phyloP scores from a whole-genome alignment of 768 basidiomycete species.

The Tephrocybe sp. region DNA sequence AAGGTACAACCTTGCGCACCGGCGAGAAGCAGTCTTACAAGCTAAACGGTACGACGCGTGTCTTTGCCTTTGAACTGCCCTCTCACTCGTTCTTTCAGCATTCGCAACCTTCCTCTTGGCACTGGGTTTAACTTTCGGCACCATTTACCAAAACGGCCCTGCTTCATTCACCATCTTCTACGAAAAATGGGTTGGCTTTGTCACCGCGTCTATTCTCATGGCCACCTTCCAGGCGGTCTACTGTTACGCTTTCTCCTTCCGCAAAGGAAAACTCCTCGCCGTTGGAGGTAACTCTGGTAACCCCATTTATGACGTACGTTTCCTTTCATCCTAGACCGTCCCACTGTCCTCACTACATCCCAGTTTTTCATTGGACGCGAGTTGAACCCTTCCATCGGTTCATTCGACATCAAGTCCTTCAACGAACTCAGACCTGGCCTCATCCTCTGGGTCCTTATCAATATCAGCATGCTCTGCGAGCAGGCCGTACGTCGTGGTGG shows the following conservation, averaged over 20 bases:
- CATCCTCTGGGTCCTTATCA: constrained; percentile 87
- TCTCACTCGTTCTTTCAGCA: constrained; percentile 46
- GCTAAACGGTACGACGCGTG: constrained; percentile 74
- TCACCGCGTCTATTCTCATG: constrained; percentile 81
- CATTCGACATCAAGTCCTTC: constrained; percentile 61
- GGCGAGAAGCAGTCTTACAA: constrained; percentile 83
- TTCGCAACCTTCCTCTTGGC: constrained; percentile 85
- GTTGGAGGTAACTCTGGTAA: constrained; percentile 91
- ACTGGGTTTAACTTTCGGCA: constrained; percentile 67
- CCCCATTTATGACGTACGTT: constrained; percentile 83
- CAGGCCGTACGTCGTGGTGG: constrained; percentile 84
- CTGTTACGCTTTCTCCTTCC: constrained; percentile 73
- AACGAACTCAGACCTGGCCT: constrained; percentile 89
- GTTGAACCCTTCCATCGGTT: constrained; percentile 86
- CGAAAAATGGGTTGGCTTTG: constrained; percentile 87
- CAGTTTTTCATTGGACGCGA: constrained; percentile 97
- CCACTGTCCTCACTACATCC: constrained; percentile 2
- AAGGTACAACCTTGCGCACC: constrained; percentile 69
- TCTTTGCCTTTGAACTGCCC: background rate
- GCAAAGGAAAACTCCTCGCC: constrained; percentile 69
- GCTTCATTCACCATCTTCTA: constrained; percentile 86
- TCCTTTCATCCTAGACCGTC: background rate
- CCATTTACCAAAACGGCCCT: constrained; percentile 72
- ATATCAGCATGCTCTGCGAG: constrained; percentile 88
- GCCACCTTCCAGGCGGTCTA: constrained; percentile 68